Base-by-base conservation (phyloP, 2,329 filamentous ascomycete genomes). In the Alternaria sp. region DNA sequence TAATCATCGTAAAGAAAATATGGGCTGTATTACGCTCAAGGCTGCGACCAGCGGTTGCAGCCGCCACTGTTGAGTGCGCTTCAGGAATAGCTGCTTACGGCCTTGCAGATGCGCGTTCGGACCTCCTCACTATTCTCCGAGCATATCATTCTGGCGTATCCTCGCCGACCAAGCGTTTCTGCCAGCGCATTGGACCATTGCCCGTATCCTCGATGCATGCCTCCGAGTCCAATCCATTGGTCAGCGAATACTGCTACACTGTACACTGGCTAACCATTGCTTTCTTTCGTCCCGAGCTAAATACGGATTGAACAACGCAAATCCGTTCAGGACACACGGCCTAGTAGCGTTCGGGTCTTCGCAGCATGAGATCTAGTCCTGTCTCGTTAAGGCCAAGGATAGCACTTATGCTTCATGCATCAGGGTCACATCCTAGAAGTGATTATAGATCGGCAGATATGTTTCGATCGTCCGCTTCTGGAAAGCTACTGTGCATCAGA, bases 91-190 rank as follows among this genome's bases (percentile, higher is more conserved):
- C 12, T 47, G 47, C 56, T 50, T 59, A 36, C 44, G 43, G 63
- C 60, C 50, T 51, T 62, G 60, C 47, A 56, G 52, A 61, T 63
- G 61, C 57, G 62, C 63, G 58, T 56, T 57, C 71, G 70, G 71
- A 58, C 68, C 71, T 69, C 71, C 69, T 63, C 71, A 66, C 62
- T 66, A 66, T 68, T 66, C 59, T 67, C 71, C 69, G 67, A 61
- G 43, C 59, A 67, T 57, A 63, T 62, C 47, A 65, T 43, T 19
- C 63, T 57, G 52, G 49, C 26, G 56, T 25, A 26, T 61, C 57
- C 57, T 65, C 67, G 57, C 62, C 61, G 54, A 67, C 59, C 62
- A 67, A 56, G 53, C 56, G 10, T 56, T 17, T 21, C 40, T 62
- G 58, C 54, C 57, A 68, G 52, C 60, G 55, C 64, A 66, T 57